Percentiles rank a stretch among this genome's conserved stretches.
Conservation (phyloP, 2,329 filamentous ascomycete genomes). For the Endoconidiophora laricicola region DNA sequence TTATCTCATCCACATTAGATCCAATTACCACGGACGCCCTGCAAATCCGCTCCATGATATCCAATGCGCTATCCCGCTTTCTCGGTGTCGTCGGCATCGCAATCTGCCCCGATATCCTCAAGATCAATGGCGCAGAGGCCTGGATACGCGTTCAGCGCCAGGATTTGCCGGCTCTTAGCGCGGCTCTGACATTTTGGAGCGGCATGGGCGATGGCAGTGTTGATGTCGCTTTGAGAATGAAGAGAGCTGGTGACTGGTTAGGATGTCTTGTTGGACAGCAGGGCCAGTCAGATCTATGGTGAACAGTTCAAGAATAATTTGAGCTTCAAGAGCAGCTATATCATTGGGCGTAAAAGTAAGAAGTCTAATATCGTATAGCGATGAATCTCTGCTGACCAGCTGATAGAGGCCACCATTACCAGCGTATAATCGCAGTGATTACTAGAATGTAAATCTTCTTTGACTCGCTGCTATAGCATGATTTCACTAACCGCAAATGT, state of each 20-base stretch:
- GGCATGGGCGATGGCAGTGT: conserved; percentile 27
- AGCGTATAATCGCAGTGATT: too few species aligned
- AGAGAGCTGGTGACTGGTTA: conserved; percentile 46
- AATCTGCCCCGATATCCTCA: conserved; percentile 55
- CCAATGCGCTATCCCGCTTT: conserved; percentile 47
- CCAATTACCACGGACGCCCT: conserved; percentile 37
- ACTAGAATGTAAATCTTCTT: too few species aligned
- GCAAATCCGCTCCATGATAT: conserved; percentile 45
- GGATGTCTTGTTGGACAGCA: conserved; percentile 38
- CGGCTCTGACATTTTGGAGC: conserved; percentile 49
- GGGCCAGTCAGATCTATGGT: conserved; percentile 30
- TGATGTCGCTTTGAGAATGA: conserved; percentile 37
- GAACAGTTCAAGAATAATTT: conserved; percentile 6
- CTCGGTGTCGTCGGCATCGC: conserved; percentile 51
- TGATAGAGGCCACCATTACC: too few species aligned
- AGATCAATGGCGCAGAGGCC: conserved; percentile 35
- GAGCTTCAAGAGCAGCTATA: too few species aligned
- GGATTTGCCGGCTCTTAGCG: conserved; percentile 43
- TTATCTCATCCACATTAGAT: conserved; percentile 17
- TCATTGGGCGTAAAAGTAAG: too few species aligned
- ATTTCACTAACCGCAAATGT: neutral
- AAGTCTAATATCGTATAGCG: too few species aligned
- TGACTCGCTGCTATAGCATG: neutral
- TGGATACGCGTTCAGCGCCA: conserved; percentile 49
- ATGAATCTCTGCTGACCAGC: too few species aligned